Evolutionary conservation across 768 basidiomycete species (phyloP).

Genomic region (Infundibulicybe gibba): DNA sequence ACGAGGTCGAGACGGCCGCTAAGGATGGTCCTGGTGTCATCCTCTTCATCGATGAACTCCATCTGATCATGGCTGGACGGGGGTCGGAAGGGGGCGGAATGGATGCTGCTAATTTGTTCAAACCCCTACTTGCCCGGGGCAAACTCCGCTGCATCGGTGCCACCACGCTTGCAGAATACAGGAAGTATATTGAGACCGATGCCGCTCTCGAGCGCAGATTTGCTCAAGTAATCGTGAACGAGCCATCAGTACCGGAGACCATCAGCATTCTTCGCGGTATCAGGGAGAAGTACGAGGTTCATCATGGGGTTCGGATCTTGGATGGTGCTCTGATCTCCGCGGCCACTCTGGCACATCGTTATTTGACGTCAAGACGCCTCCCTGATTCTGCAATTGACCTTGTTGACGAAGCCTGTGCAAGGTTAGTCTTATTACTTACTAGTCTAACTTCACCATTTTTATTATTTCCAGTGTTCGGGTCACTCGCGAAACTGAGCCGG

Average conservation of each 20-base stretch:
- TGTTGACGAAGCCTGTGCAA: constrained; percentile 89
- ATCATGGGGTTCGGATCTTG: constrained; percentile 85
- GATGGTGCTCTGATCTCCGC: constrained; percentile 88
- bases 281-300: constrained; percentile 90
- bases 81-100: constrained; percentile 84
- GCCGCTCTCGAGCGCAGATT: constrained; percentile 89
- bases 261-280: constrained; percentile 94
- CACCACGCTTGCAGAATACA: constrained; percentile 89
- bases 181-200: constrained; percentile 92
- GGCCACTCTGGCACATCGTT: constrained; percentile 90
- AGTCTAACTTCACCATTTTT: constrained; percentile 1
- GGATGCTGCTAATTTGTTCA: constrained; percentile 92
- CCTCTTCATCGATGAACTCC: constrained; percentile 93
- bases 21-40: constrained; percentile 79
- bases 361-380: constrained; percentile 75
- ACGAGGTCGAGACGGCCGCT: constrained; percentile 88
- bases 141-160: constrained; percentile 80
- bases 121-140: constrained; percentile 86
- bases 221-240: constrained; percentile 90
- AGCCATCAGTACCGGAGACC: constrained; percentile 84
- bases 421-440: constrained; percentile 37
- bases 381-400: constrained; percentile 90
- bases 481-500: constrained; percentile 91
- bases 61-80: constrained; percentile 90
- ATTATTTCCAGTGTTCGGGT: constrained; percentile 66